Base-by-base conservation (phyloP, 1,284 basidiomycete genomes). In the Cerioporus squamosus region DNA sequence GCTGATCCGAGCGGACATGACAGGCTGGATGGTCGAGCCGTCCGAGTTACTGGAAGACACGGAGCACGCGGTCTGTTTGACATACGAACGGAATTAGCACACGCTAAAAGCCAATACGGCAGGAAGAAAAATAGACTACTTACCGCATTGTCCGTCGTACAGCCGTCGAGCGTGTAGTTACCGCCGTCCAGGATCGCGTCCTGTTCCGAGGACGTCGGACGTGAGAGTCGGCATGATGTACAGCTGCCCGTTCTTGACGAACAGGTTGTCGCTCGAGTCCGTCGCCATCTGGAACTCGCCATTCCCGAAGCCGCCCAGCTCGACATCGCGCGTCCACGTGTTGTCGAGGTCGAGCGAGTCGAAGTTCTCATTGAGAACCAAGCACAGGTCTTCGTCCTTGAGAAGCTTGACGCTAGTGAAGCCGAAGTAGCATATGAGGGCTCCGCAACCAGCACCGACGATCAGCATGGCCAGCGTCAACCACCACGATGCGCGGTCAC, bases 191-290 rank as follows among this genome's bases (percentile, higher is more conserved):
- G 77, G 24, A 94, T 79, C 4, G 83, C 78, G 31, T 72, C 72
- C 10, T 70, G n/a, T 73, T 5, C 87, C 86, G 53, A 91, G 77
- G 26, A 75, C 70, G 68, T 91, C 89, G 20, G 85, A 81, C 5
- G 91, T 93, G 61, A 94, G 80, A 3, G 93, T 94, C 15, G 92
- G 92, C 54, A 90, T 84, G 73, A 94, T 85, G 78, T 91, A 92
- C 38, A 94, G 81, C 55, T 83, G 75, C 4, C 86, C 86, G 70
- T 92, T 80, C 55, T 83, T 71, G 57, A 91, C 76, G 75, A 85
- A 94, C 10, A 83, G 82, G 73, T 94, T 94, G 71, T 86, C 83
- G 26, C 70, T 64, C 8, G 80, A 81, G 33, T 77, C 74, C 2
- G 91, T 93, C 2, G 62, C 86, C 89, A 91, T 92, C 68, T 91